A percentile compares a stretch with the other conserved stretches of the same genome.
Evolutionary conservation across 2,329 filamentous ascomycete genomes (phyloP).

Genomic region (Pseudocercospora crystallina): DNA sequence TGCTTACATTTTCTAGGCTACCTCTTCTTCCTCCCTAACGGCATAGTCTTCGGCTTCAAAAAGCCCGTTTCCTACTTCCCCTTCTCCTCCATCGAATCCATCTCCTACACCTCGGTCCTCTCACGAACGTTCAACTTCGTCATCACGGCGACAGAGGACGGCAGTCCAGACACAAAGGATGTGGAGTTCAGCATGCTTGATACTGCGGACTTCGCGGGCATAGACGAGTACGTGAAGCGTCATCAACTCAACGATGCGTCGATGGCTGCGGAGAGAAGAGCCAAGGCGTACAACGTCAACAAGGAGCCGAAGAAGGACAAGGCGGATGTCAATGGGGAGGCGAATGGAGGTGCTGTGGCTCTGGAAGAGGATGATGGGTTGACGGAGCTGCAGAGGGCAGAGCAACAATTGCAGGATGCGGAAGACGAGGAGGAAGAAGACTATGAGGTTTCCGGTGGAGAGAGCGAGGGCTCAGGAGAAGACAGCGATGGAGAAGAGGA

Average conservation of each 20-base stretch:
- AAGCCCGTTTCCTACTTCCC: slow-evolving; percentile 64
- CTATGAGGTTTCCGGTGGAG: slow-evolving; percentile 34
- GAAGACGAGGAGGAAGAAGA: slow-evolving; percentile 37
- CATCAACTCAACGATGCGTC: slow-evolving; percentile 64
- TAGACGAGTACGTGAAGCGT: slow-evolving; percentile 61
- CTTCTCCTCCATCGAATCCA: slow-evolving; percentile 58
- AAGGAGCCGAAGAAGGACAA: slow-evolving; percentile 34
- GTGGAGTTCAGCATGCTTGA: slow-evolving; percentile 67
- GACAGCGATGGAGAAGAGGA: slow-evolving; percentile 32
- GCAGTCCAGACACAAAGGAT: slow-evolving; percentile 43
- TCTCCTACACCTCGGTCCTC: slow-evolving; percentile 64
- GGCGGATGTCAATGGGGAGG: slow-evolving; percentile 19
- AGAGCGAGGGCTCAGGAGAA: slow-evolving; percentile 36
- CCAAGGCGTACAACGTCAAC: slow-evolving; percentile 59
- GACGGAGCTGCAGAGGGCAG: slow-evolving; percentile 33
- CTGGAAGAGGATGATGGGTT: slow-evolving; percentile 28
- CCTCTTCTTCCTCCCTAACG: slow-evolving; percentile 61
- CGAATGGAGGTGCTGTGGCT: slow-evolving; percentile 25
- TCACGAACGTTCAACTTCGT: slow-evolving; percentile 67
- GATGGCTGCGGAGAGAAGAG: slow-evolving; percentile 59
- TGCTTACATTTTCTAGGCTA: slow-evolving; percentile 47
- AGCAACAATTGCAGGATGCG: slow-evolving; percentile 34
- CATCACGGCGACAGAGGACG: slow-evolving; percentile 39
- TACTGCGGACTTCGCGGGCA: slow-evolving; percentile 61
- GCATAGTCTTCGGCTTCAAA: slow-evolving; percentile 65